Conservation (phyloP, 164 flowering plant species). For the Kalanchoe fedtschenkoi region DNA sequence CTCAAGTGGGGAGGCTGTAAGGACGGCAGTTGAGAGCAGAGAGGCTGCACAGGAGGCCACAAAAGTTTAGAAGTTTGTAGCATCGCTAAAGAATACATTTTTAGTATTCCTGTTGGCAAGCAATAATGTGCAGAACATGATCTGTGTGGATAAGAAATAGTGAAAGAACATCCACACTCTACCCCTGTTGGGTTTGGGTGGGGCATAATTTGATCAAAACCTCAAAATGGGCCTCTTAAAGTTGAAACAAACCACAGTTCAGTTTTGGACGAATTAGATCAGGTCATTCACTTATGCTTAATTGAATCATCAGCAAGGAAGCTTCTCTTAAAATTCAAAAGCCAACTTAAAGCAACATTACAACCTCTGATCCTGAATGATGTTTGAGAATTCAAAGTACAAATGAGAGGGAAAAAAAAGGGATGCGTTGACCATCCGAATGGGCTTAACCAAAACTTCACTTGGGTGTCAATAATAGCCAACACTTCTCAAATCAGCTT, state of each 20-base stretch:
- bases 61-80: slow-evolving; percentile 14
- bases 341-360: too few species aligned
- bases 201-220: neutral
- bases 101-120: too few species aligned
- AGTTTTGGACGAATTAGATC: too few species aligned
- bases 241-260: too few species aligned
- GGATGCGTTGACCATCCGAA: neutral
- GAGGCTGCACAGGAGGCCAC: slow-evolving; percentile 10
- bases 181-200: too few species aligned
- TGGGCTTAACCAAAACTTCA: slow-evolving; percentile 1
- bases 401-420: neutral
- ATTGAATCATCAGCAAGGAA: neutral
- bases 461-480: slow-evolving; percentile 45
- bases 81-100: too few species aligned
- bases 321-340: too few species aligned
- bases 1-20: neutral
- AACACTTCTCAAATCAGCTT: slow-evolving; percentile 28
- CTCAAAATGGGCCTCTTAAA: neutral
- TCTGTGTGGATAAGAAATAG: neutral
- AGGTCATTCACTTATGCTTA: neutral
- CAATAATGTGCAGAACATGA: neutral
- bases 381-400: neutral
- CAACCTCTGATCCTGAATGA: neutral
- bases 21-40: slow-evolving; percentile 5
- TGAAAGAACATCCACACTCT: neutral